Conservation (phyloP, 768 basidiomycete species). For the Neoboletus subvelutipes region DNA sequence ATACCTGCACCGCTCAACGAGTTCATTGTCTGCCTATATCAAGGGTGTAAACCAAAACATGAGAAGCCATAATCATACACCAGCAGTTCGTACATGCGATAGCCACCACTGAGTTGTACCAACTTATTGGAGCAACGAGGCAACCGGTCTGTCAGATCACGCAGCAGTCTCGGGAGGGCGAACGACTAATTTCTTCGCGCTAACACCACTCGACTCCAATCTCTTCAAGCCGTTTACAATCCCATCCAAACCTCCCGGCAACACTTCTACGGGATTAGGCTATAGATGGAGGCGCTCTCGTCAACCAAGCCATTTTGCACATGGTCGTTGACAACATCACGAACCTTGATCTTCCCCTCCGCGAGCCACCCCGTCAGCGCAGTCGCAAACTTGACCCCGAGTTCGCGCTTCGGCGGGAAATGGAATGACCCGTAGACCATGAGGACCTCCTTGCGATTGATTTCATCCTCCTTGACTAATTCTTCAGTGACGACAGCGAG, state of each 20-base stretch:
- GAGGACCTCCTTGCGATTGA: not conserved
- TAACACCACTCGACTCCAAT: constrained; percentile 31
- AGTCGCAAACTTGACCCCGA: constrained; percentile 14
- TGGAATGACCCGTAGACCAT: constrained; percentile 13
- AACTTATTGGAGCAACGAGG: not conserved
- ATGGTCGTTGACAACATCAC: not conserved
- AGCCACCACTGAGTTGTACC: not conserved
- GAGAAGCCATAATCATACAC: not conserved
- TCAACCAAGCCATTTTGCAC: not conserved
- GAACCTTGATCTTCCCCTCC: constrained; percentile 20
- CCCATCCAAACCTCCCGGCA: constrained; percentile 37
- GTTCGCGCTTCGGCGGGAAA: not conserved
- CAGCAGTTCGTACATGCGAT: not conserved
- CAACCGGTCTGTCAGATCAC: not conserved
- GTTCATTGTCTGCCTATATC: not conserved
- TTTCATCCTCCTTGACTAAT: not conserved
- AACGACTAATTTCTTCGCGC: constrained; percentile 41
- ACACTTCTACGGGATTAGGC: constrained; percentile 39
- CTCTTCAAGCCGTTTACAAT: constrained; percentile 32
- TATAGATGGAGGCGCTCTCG: not conserved
- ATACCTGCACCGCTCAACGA: not conserved
- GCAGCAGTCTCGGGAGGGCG: constrained; percentile 15
- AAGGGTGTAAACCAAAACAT: not conserved
- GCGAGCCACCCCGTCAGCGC: constrained; percentile 18
- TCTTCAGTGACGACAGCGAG: constrained; percentile 17